Evolutionary conservation across 305 asterid genomes (phyloP).

Genomic region (Euphrasia arctica): DNA sequence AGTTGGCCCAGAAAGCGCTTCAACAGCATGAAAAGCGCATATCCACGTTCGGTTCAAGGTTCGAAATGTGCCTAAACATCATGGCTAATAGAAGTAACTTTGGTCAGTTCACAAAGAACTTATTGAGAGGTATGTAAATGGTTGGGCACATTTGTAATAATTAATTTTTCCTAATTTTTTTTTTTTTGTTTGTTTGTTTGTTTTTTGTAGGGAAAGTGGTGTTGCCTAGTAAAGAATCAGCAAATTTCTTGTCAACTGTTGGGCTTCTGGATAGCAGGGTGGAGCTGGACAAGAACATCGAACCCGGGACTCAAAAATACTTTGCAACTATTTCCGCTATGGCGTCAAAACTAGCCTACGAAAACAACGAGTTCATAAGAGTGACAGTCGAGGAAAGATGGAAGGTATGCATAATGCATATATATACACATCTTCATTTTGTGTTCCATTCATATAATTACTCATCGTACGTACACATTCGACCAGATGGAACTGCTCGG

Average conservation of each 20-base stretch:
- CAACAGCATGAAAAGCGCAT: conserved; percentile 26
- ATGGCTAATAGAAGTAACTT: conserved; percentile 29
- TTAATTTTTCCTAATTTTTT: neutral
- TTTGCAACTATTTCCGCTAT: conserved; percentile 37
- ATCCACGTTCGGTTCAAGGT: conserved; percentile 27
- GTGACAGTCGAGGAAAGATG: conserved; percentile 41
- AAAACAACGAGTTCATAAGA: conserved; percentile 41
- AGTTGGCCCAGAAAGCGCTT: conserved; percentile 31
- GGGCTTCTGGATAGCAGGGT: conserved; percentile 38
- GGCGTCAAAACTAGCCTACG: conserved; percentile 73
- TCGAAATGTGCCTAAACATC: conserved; percentile 45
- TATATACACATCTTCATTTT: too few relatives aligned
- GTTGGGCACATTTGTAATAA: too few relatives aligned
- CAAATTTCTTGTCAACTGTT: conserved; percentile 24
- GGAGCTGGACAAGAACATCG: conserved; percentile 39
- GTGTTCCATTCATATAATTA: neutral
- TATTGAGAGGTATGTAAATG: conserved; percentile 36
- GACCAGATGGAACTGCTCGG: conserved; percentile 57
- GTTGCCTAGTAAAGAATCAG: conserved; percentile 23
- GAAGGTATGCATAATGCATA: conserved; percentile 38
- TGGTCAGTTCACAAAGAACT: conserved; percentile 25
- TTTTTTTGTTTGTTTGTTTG: neutral
- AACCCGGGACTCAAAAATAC: conserved; percentile 36
- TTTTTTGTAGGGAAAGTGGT: conserved; percentile 33
- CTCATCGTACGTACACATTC: neutral